Evolutionary conservation across 2,329 filamentous ascomycete species (phyloP).

Genomic region (Botrytis fabae): DNA sequence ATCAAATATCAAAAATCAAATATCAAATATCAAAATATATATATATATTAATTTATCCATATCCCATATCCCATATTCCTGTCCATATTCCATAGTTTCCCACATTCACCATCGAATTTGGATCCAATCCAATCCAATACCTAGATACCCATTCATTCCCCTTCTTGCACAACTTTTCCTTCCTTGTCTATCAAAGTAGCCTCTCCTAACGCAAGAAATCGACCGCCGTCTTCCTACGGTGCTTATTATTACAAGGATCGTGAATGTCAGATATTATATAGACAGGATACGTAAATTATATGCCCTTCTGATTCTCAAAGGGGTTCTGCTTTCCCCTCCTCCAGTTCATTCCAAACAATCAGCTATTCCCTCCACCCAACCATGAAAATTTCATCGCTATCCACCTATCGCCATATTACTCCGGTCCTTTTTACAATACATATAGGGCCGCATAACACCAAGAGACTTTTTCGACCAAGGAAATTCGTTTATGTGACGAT

Average conservation of each 20-base stretch:
- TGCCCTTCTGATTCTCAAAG: constrained; percentile 1
- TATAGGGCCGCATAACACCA: constrained; percentile 21
- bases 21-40: background rate
- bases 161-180: background rate
- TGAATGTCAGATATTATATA: constrained; percentile 21
- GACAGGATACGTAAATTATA: constrained; percentile 20
- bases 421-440: constrained; percentile 23
- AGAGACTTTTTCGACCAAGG: constrained; percentile 23
- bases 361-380: background rate
- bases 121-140: constrained; percentile 5
- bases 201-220: background rate
- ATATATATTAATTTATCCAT: constrained; percentile 14
- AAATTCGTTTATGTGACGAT: constrained; percentile 24
- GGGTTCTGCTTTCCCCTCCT: background rate
- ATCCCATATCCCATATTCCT: background rate
- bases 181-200: background rate
- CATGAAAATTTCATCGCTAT: constrained; percentile 6
- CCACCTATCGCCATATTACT: constrained; percentile 20
- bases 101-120: background rate
- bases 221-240: background rate
- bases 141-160: background rate
- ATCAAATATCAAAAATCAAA: background rate
- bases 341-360: background rate
- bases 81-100: background rate
- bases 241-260: constrained; percentile 16